A percentile compares a stretch with the other conserved stretches of the same genome.
These are phyloP conservation scores for Ganoderma meredithae DNA, from an alignment of 1,284 basidiomycete genomes.

Conservation along the genomic window DNA sequence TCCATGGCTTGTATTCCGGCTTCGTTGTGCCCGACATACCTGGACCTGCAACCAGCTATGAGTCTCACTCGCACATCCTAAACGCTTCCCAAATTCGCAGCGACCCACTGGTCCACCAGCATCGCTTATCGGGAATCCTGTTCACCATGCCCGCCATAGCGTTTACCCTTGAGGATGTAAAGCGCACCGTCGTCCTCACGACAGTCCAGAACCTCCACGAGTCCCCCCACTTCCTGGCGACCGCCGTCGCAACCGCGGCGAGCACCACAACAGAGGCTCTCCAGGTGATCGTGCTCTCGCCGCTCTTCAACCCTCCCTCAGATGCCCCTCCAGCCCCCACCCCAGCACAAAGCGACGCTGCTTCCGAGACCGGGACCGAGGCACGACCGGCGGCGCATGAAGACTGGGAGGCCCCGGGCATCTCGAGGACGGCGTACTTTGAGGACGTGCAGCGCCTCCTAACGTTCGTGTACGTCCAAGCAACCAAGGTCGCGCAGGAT, in stretches of 20 bases:
- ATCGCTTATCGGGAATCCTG: neutral
- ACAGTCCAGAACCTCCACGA: slow-evolving; percentile 54
- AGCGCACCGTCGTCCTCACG: slow-evolving; percentile 57
- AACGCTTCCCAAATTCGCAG: neutral
- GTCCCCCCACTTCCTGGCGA: slow-evolving; percentile 59
- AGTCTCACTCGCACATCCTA: neutral
- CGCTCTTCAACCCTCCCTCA: slow-evolving; percentile 50
- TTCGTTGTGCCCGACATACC: neutral
- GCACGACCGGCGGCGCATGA: slow-evolving; percentile 1
- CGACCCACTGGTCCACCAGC: neutral
- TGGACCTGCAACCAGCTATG: neutral
- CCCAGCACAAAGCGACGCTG: neutral
- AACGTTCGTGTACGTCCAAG: slow-evolving; percentile 79
- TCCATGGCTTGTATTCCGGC: neutral
- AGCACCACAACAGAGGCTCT: slow-evolving; percentile 56
- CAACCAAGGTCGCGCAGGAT: slow-evolving; percentile 72
- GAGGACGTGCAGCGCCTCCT: slow-evolving; percentile 69
- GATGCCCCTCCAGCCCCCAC: neutral
- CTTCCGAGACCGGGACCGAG: neutral
- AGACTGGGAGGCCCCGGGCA: slow-evolving; percentile 34
- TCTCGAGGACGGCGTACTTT: slow-evolving; percentile 63
- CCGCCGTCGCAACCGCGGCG: slow-evolving; percentile 58
- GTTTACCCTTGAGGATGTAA: slow-evolving; percentile 32
- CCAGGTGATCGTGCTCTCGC: slow-evolving; percentile 67
- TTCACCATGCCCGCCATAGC: slow-evolving; percentile 25